phyloP scores from a whole-genome alignment of 345 rosid species.

The Kandelia obovata region DNA sequence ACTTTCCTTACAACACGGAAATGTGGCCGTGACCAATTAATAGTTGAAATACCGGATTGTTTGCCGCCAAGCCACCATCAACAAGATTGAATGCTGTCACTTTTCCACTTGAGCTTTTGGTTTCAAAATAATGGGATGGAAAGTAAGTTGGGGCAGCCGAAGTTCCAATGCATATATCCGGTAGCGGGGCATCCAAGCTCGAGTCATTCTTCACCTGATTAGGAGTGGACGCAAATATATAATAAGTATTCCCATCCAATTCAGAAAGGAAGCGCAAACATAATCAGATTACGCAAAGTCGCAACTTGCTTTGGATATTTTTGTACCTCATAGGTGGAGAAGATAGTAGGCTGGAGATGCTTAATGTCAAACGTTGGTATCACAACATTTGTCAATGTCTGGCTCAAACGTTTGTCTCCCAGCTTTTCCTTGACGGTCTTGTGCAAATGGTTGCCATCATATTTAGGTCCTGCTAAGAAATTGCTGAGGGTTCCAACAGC shows the following conservation, averaged over 20 bases:
- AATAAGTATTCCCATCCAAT: not conserved
- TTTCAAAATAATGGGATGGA: conserved; percentile 45
- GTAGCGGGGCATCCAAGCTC: conserved; percentile 38
- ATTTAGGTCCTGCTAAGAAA: conserved; percentile 55
- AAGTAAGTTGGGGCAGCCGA: conserved; percentile 73
- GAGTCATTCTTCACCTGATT: conserved; percentile 33
- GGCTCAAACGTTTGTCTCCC: conserved; percentile 42
- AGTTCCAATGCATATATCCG: conserved; percentile 59
- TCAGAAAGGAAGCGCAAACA: too few relatives aligned
- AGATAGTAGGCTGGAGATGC: conserved; percentile 60
- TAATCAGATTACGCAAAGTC: too few relatives aligned
- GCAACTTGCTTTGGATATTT: too few relatives aligned
- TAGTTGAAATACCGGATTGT: conserved; percentile 42
- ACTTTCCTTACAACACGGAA: not conserved
- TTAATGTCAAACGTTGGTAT: conserved; percentile 77
- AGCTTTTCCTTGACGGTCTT: conserved; percentile 38
- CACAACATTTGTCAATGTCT: conserved; percentile 67
- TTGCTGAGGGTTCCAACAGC: conserved; percentile 30
- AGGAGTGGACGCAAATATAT: not conserved
- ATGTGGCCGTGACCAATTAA: not conserved
- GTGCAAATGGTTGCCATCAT: conserved; percentile 54
- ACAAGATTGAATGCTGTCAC: conserved; percentile 52
- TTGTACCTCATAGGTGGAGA: conserved; percentile 52
- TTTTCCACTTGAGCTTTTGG: conserved; percentile 28
- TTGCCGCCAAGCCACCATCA: conserved; percentile 80